phyloP scores from a whole-genome alignment of 257 asterid genomes.

The Cruciata laevipes region DNA sequence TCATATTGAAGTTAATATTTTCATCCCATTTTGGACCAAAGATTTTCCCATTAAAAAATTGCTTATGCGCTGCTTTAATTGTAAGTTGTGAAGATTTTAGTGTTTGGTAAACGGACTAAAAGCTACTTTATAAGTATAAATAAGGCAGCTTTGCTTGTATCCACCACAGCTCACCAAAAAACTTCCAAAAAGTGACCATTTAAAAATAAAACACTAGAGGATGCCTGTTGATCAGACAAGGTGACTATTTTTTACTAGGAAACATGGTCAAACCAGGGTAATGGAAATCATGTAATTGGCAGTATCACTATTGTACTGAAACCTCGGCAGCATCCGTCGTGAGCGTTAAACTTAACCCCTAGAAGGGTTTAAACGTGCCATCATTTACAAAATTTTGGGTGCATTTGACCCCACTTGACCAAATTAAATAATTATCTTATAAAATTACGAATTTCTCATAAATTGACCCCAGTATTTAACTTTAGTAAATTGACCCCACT shows the following conservation, averaged over 20 bases:
- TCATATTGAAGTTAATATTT: no score
- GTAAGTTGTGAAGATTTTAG: neutral
- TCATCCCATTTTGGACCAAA: neutral
- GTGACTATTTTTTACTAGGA: neutral
- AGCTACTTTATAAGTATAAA: neutral
- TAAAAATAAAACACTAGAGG: neutral
- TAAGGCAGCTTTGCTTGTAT: neutral
- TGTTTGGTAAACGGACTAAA: neutral
- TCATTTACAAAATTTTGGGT: no score
- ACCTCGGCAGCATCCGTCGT: neutral
- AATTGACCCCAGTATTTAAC: no score
- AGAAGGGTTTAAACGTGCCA: neutral
- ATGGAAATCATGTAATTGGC: neutral
- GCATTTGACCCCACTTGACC: no score
- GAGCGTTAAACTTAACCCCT: neutral
- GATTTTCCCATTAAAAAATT: neutral
- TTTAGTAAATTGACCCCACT: no score
- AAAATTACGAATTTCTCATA: no score
- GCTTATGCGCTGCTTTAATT: neutral
- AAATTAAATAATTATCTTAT: no score
- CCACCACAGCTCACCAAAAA: neutral
- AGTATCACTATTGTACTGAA: neutral
- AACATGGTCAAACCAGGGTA: neutral
- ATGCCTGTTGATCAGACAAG: neutral
- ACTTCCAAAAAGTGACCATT: neutral